Evolutionary conservation across 1,284 basidiomycete genomes (phyloP).

Genomic region (Trametes hirsuta): DNA sequence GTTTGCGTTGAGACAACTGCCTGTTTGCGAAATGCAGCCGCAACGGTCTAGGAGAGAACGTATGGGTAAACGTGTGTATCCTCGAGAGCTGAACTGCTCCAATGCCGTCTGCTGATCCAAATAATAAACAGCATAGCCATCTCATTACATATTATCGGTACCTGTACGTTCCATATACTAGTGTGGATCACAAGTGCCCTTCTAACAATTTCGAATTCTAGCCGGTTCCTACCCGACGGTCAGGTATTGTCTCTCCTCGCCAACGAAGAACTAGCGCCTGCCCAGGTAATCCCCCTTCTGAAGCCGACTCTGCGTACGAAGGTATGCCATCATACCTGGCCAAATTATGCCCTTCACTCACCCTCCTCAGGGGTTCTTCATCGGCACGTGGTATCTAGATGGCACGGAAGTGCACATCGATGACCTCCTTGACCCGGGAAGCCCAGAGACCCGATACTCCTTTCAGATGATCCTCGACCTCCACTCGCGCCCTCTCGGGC

Average conservation of each 20-base stretch:
- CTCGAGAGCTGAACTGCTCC: not conserved
- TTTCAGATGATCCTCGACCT: conserved; percentile 87
- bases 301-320: conserved; percentile 81
- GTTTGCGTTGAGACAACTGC: conserved; percentile 3
- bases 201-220: conserved; percentile 28
- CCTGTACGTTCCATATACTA: conserved; percentile 50
- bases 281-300: conserved; percentile 77
- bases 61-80: conserved; percentile 78
- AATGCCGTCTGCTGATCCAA: not conserved
- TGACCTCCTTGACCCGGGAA: conserved; percentile 56
- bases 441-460: conserved; percentile 54
- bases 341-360: not conserved
- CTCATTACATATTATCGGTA: conserved; percentile 85
- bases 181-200: not conserved
- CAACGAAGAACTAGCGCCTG: conserved; percentile 78
- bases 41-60: conserved; percentile 75
- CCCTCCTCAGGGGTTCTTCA: conserved; percentile 58
- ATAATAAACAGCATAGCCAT: conserved; percentile 57
- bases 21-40: conserved; percentile 50
- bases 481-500: conserved; percentile 77
- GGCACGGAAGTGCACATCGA: conserved; percentile 63
- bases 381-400: conserved; percentile 70
- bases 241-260: conserved; percentile 85
- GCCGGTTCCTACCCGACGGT: conserved; percentile 90
- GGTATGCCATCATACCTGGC: conserved; percentile 42